Evolutionary conservation across 768 basidiomycete genomes (phyloP), one percentile per base, ranked within the genome.

Genomic region (Boletus pseudo-olivaceus): DNA sequence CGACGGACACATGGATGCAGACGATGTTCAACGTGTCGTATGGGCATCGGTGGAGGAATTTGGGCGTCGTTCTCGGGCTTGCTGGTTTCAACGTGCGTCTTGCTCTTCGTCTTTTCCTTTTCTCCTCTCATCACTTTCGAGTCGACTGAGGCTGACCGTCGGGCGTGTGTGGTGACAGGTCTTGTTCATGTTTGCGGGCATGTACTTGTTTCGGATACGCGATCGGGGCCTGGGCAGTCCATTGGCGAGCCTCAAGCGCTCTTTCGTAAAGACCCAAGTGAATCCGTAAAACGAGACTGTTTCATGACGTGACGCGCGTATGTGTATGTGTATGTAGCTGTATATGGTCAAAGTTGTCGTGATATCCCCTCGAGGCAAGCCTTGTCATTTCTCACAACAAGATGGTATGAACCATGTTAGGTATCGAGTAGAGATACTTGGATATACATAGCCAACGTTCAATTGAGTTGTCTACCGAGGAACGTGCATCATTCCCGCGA

Each of bases 1-100:
- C 73, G 3, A 84, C 84, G 5, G 78, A 87, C 60, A 9, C n/a
- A 7, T 45, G 44, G 44, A 29, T 59, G 47, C 44, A 41, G 14
- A 17, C 34, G 20, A 19, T 3, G 2, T 50, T 48, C 42, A 53
- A 53, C 23, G 40, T 62, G 7, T 51, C 50, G 11, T 59, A 59
- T 12, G 42, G 23, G 11, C 42, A 49, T 6, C 46, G 39, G 1
- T 56, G 54, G 61, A 60, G 51, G 42, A 54, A 62, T 29, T 17
- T 62, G 12, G 50, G 37, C 8, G 15, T 63, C 45, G 15, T 49
- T 17, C 17, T 60, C 7, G 57, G 41, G 0, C 15, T 43, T 2
- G 14, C 27, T n/a, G 27, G 26, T 11, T 29, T 43, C 5, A 43
- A 43, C 7, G 42, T 43, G 10, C 42, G 42, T 29, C 3, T 26